A percentile compares a stretch with the other conserved stretches of the same genome.
These are phyloP conservation scores for Bondarzewia mesenterica DNA, from an alignment of 1,284 basidiomycete species.

Conservation along the genomic window DNA sequence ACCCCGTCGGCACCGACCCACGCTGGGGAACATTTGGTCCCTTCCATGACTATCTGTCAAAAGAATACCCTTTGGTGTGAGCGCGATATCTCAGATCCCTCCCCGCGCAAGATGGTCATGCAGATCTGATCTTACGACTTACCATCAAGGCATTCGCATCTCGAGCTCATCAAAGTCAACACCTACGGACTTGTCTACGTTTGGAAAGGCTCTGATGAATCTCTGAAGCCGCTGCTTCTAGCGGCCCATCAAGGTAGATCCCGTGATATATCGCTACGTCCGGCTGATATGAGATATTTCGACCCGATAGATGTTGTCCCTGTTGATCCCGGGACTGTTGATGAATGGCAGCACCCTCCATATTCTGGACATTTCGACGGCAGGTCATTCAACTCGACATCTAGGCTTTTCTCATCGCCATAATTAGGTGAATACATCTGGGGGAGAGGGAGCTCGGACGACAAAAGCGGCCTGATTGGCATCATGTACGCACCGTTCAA, in stretches of 20 bases:
- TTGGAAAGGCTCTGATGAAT: constrained; percentile 48
- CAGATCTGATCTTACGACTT: background rate
- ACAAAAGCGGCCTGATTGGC: constrained; percentile 55
- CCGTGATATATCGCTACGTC: background rate
- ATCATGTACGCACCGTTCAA: constrained; percentile 33
- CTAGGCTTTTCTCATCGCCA: background rate
- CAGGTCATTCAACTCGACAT: constrained; percentile 1
- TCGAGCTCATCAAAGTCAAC: constrained; percentile 51
- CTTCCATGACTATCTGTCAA: constrained; percentile 34
- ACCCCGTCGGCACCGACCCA: constrained; percentile 31
- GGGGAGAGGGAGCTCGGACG: constrained; percentile 57
- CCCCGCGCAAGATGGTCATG: background rate
- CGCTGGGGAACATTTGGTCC: constrained; percentile 35
- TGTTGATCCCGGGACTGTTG: constrained; percentile 42
- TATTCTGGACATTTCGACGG: constrained; percentile 29
- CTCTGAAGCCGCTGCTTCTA: constrained; percentile 58
- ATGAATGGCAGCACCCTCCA: constrained; percentile 39
- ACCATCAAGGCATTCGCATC: constrained; percentile 38
- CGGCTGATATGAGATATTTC: background rate
- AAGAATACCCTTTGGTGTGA: constrained; percentile 33
- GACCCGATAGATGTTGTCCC: constrained; percentile 53
- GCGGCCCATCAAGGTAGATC: constrained; percentile 56
- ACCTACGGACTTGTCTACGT: constrained; percentile 59
- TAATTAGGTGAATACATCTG: constrained; percentile 41
- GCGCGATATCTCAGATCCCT: constrained; percentile 8